Conservation (phyloP, 352 stramenopile species). For the Phytopythium ostracodes region DNA sequence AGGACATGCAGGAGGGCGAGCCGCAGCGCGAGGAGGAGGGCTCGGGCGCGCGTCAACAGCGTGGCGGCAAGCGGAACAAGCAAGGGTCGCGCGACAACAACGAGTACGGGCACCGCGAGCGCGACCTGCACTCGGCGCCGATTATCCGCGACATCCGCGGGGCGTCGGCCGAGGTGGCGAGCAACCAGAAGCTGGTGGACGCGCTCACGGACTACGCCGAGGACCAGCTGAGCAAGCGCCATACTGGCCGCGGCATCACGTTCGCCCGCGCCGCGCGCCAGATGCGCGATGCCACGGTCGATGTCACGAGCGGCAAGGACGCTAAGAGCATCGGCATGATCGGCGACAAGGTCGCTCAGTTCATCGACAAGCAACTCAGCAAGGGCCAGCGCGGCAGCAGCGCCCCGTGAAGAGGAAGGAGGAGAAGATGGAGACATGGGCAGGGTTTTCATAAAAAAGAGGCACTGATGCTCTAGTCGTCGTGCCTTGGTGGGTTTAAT, state of each 20-base stretch:
- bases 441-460: too few relatives aligned
- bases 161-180: conserved; percentile 27
- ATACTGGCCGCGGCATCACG: conserved; percentile 59
- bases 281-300: conserved; percentile 35
- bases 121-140: conserved; percentile 23
- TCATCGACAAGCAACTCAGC: conserved; percentile 43
- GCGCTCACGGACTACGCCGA: conserved; percentile 57
- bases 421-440: background rate
- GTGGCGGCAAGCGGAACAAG: background rate
- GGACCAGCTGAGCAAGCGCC: conserved; percentile 37
- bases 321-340: conserved; percentile 53
- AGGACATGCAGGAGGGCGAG: conserved; percentile 8
- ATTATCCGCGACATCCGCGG: conserved; percentile 47
- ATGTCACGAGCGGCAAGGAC: conserved; percentile 45
- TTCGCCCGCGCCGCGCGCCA: conserved; percentile 60
- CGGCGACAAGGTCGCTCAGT: conserved; percentile 55
- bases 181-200: conserved; percentile 68
- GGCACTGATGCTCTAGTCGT: too few relatives aligned
- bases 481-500: too few relatives aligned
- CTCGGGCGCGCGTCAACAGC: background rate
- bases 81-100: background rate
- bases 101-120: conserved; percentile 13
- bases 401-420: background rate
- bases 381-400: background rate
- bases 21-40: conserved; percentile 11